Conservation (phyloP, 352 stramenopile species). For the Blastocystis sp. region DNA sequence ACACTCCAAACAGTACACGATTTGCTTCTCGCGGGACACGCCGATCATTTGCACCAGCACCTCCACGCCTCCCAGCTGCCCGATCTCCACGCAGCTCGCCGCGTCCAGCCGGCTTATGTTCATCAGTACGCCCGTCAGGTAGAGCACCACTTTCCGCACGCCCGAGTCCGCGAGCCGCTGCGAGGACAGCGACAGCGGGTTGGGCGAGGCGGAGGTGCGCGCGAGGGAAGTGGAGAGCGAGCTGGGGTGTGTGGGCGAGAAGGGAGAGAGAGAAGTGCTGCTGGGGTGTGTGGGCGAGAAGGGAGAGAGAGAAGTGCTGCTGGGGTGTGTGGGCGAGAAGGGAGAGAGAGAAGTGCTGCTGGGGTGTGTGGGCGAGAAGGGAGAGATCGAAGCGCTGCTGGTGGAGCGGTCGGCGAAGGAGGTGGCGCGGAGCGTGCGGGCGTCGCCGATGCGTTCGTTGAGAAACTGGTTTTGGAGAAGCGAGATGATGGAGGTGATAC, state of each 20-base stretch:
- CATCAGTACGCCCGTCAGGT: constrained; percentile 47
- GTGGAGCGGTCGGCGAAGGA: not conserved
- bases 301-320: not conserved
- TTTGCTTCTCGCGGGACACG: constrained; percentile 14
- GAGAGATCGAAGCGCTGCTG: not conserved
- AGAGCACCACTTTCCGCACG: constrained; percentile 32
- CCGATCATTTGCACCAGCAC: constrained; percentile 24
- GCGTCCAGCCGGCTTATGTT: constrained; percentile 20
- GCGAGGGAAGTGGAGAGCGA: no score
- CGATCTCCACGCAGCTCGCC: constrained; percentile 26
- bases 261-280: no score
- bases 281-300: no score
- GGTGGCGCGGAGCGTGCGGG: not conserved
- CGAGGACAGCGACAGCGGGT: not conserved
- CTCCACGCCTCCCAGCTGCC: constrained; percentile 17
- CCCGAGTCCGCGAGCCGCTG: not conserved
- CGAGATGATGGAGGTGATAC: constrained; percentile 30
- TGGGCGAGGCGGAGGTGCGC: not conserved
- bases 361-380: no score
- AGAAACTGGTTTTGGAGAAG: not conserved
- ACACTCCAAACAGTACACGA: constrained; percentile 54
- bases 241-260: no score
- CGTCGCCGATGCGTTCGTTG: not conserved
- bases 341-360: no score
- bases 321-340: no score